phyloP scores from a whole-genome alignment of 1,284 basidiomycete species.

The Neotropicomus parvogracilis region DNA sequence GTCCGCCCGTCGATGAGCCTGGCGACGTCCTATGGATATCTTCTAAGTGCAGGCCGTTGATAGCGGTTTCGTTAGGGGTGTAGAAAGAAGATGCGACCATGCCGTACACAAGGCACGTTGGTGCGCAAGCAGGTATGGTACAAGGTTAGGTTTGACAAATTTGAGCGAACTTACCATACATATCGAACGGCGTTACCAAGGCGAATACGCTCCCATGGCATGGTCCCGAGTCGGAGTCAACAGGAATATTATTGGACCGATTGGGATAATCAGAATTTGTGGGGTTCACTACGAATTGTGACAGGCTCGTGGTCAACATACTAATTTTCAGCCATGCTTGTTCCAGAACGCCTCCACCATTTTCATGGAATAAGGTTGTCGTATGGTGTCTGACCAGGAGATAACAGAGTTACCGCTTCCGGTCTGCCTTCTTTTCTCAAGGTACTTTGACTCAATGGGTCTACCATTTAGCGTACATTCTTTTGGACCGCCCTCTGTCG shows the following conservation, averaged over 20 bases:
- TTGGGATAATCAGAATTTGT: neutral
- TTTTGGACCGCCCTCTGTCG: neutral
- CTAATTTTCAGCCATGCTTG: neutral
- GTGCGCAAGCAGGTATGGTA: slow-evolving; percentile 1
- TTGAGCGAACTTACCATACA: slow-evolving; percentile 7
- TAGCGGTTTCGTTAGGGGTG: neutral
- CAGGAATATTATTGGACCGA: slow-evolving; percentile 2
- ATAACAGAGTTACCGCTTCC: neutral
- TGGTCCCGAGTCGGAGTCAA: slow-evolving; percentile 13
- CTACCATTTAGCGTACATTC: neutral
- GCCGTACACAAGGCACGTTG: neutral
- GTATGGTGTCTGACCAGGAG: slow-evolving; percentile 4
- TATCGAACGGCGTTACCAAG: slow-evolving; percentile 7
- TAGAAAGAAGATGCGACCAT: slow-evolving; percentile 3
- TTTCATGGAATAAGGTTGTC: slow-evolving; percentile 16
- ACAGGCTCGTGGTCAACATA: neutral
- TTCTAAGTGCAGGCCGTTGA: neutral
- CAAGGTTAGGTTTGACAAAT: slow-evolving; percentile 28
- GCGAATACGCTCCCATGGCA: neutral
- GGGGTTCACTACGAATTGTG: neutral
- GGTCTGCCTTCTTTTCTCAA: neutral
- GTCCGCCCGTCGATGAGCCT: neutral
- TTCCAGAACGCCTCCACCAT: neutral
- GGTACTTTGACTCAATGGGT: neutral
- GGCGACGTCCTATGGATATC: neutral